Evolutionary conservation across 441 rosid genomes (phyloP).

Genomic region (Adansonia rubrostipa): DNA sequence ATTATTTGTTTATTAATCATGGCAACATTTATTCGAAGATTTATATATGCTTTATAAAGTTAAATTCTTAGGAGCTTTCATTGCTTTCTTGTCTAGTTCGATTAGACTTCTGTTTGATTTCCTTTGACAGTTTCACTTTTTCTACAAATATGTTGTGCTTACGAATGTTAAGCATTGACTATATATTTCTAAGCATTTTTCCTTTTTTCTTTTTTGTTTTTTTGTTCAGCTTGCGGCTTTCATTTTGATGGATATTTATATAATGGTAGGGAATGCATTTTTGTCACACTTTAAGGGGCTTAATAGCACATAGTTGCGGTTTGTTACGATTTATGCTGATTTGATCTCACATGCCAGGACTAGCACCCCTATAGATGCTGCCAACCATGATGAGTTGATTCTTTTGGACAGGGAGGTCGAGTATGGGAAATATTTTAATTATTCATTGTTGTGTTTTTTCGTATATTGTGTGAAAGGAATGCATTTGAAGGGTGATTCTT

Average conservation of each 20-base stretch:
- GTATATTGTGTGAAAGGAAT: slow-evolving; percentile 57
- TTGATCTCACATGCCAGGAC: slow-evolving; percentile 95
- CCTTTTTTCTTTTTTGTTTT: too few relatives aligned
- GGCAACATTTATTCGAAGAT: neutral
- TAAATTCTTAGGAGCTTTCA: too few relatives aligned
- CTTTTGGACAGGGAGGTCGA: slow-evolving; percentile 16
- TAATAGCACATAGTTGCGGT: slow-evolving; percentile 81
- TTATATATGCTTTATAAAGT: neutral
- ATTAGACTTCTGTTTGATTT: neutral
- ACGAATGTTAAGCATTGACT: neutral
- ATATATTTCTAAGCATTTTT: too few relatives aligned
- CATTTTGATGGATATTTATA: slow-evolving; percentile 94
- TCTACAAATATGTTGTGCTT: neutral
- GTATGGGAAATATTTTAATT: slow-evolving; percentile 27
- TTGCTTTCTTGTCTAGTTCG: neutral
- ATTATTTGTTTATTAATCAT: neutral
- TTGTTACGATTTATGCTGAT: slow-evolving; percentile 94
- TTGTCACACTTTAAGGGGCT: slow-evolving; percentile 89
- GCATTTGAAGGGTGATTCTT: slow-evolving; percentile 22
- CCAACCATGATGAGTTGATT: slow-evolving; percentile 41
- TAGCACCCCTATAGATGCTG: slow-evolving; percentile 61
- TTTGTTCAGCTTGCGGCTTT: slow-evolving; percentile 56
- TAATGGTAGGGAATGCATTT: slow-evolving; percentile 95
- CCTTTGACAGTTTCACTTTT: neutral
- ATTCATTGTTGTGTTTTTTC: slow-evolving; percentile 42